phyloP scores from a whole-genome alignment of 208 protist species.

The Leishmania turanica region DNA sequence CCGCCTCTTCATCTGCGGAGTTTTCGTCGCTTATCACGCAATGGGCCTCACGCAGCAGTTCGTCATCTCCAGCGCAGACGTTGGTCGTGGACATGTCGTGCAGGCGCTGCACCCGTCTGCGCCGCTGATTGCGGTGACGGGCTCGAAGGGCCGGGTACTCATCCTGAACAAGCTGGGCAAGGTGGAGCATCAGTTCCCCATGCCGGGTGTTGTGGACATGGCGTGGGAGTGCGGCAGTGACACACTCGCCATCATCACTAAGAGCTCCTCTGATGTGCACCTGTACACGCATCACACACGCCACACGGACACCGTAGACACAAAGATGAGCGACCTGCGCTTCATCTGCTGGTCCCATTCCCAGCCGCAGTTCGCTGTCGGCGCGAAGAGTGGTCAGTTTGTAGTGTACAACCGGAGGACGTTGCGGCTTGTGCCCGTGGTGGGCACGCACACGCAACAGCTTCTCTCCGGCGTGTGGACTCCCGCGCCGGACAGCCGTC shows the following conservation, averaged over 20 bases:
- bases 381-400: constrained; percentile 90
- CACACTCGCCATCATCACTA: constrained; percentile 89
- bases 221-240: constrained; percentile 92
- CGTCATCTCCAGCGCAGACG: constrained; percentile 44
- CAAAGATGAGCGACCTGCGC: constrained; percentile 85
- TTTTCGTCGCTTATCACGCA: not conserved
- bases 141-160: constrained; percentile 77
- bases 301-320: constrained; percentile 83
- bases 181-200: constrained; percentile 73
- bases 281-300: constrained; percentile 81
- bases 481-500: constrained; percentile 46
- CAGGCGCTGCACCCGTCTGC: constrained; percentile 80
- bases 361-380: constrained; percentile 84
- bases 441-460: constrained; percentile 86
- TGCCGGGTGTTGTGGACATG: constrained; percentile 69
- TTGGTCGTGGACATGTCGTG: constrained; percentile 71
- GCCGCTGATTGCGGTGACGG: constrained; percentile 74
- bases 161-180: constrained; percentile 85
- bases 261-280: constrained; percentile 58
- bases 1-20: not conserved
- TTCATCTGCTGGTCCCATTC: constrained; percentile 88
- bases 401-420: constrained; percentile 95
- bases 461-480: constrained; percentile 93
- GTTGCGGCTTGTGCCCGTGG: constrained; percentile 86
- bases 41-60: constrained; percentile 87